These are phyloP conservation scores for Saccharomyces hybrid DNA, from an alignment of 1,139 yeast species.

Conservation along the genomic window DNA sequence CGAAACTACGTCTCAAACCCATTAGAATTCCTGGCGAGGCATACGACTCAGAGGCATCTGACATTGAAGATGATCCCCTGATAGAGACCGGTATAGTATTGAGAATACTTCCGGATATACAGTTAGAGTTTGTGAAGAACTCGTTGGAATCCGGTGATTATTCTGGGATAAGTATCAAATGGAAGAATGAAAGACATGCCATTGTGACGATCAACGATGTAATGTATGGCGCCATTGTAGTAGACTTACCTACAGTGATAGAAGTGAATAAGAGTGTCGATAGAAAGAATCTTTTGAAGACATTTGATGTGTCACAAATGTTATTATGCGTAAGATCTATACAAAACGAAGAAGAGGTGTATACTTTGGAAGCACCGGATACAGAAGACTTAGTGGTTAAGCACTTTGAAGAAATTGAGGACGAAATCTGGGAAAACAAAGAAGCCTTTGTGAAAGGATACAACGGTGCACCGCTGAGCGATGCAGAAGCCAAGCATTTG, in stretches of 20 bases:
- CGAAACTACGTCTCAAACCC: constrained; percentile 72
- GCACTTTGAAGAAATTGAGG: constrained; percentile 32
- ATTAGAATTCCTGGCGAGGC: constrained; percentile 89
- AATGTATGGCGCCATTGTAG: constrained; percentile 70
- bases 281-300: constrained; percentile 78
- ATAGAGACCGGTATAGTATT: constrained; percentile 79
- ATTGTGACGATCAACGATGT: constrained; percentile 47
- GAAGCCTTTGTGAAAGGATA: constrained; percentile 18
- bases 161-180: constrained; percentile 63
- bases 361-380: constrained; percentile 26
- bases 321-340: constrained; percentile 64
- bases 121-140: constrained; percentile 60
- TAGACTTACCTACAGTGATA: constrained; percentile 84
- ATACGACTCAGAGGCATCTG: constrained; percentile 95
- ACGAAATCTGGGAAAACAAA: constrained; percentile 28
- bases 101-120: constrained; percentile 64
- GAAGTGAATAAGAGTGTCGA: constrained; percentile 89
- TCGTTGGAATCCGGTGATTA: constrained; percentile 80
- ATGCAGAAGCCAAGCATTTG: constrained; percentile 41
- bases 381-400: constrained; percentile 31
- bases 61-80: constrained; percentile 88
- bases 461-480: constrained; percentile 24
- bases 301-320: constrained; percentile 82
- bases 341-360: constrained; percentile 46
- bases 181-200: constrained; percentile 72